phyloP scores from a whole-genome alignment of 768 basidiomycete species.

The Erythrobasidium yunnanense region DNA sequence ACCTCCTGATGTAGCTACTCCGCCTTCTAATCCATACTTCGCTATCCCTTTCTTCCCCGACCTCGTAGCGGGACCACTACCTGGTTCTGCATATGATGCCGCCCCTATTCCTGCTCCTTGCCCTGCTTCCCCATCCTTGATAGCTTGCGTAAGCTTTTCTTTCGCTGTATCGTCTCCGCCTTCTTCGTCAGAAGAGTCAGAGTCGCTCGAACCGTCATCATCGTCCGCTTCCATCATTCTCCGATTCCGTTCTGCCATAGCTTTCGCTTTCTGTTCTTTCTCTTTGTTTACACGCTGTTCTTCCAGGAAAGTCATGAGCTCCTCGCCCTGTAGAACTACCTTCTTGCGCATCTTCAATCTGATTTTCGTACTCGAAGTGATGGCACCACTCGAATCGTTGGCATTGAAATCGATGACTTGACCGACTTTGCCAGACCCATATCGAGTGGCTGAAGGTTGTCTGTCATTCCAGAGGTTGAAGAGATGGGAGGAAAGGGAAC shows the following conservation, averaged over 20 bases:
- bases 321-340: constrained; percentile 75
- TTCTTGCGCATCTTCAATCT: constrained; percentile 64
- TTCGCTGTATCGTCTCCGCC: constrained; percentile 42
- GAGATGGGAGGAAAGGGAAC: constrained; percentile 63
- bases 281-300: constrained; percentile 68
- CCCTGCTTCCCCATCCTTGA: background rate
- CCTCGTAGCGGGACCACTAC: background rate
- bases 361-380: background rate
- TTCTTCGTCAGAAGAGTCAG: constrained; percentile 51
- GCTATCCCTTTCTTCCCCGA: constrained; percentile 10
- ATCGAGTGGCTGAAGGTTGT: constrained; percentile 69
- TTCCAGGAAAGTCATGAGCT: constrained; percentile 67
- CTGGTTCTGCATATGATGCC: constrained; percentile 18
- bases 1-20: constrained; percentile 45
- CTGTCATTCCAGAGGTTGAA: constrained; percentile 76
- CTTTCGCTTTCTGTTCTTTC: constrained; percentile 74
- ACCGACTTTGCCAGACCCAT: constrained; percentile 77
- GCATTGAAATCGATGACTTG: constrained; percentile 66
- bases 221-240: constrained; percentile 90
- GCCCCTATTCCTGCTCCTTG: constrained; percentile 7
- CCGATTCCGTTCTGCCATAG: constrained; percentile 66
- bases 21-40: constrained; percentile 22
- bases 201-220: constrained; percentile 51
- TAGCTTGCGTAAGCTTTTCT: background rate
- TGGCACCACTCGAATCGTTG: constrained; percentile 2